Evolutionary conservation across 2,329 filamentous ascomycete species (phyloP).

Genomic region (Pyrenochaeta sp.): DNA sequence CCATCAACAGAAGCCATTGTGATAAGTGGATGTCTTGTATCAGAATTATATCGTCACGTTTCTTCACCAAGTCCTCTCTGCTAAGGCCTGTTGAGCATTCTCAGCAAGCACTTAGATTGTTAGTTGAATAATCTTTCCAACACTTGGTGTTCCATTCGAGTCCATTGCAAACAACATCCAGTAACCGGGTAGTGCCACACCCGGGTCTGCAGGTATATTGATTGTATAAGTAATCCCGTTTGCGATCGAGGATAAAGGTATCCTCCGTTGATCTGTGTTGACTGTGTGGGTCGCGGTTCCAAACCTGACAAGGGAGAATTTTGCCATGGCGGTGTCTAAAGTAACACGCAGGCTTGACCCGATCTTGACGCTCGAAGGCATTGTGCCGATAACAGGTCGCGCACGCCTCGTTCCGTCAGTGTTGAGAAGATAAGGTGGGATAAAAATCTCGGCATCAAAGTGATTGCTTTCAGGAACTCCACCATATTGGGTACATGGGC

Average conservation of each 20-base stretch:
- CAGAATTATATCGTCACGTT: too few species aligned
- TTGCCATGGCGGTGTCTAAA: constrained; percentile 32
- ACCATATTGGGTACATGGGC: constrained; percentile 40
- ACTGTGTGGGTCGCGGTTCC: constrained; percentile 63
- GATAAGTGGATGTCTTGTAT: too few species aligned
- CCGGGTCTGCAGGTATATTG: constrained; percentile 56
- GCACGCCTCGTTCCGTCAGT: constrained; percentile 50
- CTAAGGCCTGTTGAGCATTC: too few species aligned
- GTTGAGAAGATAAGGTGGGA: constrained; percentile 63
- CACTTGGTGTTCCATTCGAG: constrained; percentile 54
- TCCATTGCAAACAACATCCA: constrained; percentile 64
- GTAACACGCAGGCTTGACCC: constrained; percentile 42
- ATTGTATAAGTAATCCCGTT: constrained; percentile 50
- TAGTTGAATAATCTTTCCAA: constrained; percentile 54
- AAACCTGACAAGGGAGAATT: constrained; percentile 57
- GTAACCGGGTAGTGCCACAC: constrained; percentile 61
- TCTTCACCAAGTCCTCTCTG: too few species aligned
- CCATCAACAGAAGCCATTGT: too few species aligned
- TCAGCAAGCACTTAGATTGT: constrained; percentile 6
- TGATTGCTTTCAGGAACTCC: constrained; percentile 52
- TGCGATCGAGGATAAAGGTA: constrained; percentile 50
- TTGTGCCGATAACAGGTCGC: constrained; percentile 53
- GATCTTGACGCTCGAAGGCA: constrained; percentile 38
- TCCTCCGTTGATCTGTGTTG: constrained; percentile 65
- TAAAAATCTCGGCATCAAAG: constrained; percentile 63